Evolutionary conservation across 129 eudicot genomes (phyloP).

Genomic region (Sambucus nigra): DNA sequence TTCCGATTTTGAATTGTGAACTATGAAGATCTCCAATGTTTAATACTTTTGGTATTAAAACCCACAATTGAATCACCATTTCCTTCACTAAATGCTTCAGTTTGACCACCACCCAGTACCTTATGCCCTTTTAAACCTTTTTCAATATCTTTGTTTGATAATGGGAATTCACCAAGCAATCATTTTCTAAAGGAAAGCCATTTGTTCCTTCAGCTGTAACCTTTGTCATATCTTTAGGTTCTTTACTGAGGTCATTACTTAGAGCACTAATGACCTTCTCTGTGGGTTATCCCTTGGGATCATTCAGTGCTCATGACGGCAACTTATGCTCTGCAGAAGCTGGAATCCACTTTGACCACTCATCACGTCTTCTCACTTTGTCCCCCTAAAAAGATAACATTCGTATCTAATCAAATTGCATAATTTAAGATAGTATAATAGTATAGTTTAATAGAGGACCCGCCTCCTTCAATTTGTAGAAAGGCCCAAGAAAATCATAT

Average conservation of each 20-base stretch:
- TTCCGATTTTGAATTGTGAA: conserved; percentile 8
- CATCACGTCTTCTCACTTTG: conserved; percentile 66
- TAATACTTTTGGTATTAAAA: conserved; percentile 6
- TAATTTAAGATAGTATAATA: too few species aligned
- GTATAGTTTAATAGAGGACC: too few species aligned
- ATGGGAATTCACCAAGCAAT: conserved; percentile 1
- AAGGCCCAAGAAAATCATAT: neutral
- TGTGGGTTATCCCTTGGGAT: conserved; percentile 17
- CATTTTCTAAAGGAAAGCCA: conserved; percentile 9
- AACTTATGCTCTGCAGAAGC: conserved; percentile 27
- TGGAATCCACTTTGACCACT: conserved; percentile 86
- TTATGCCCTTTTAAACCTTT: too few species aligned
- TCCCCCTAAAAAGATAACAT: conserved; percentile 39
- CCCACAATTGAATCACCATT: conserved; percentile 11
- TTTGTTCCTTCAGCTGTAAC: conserved; percentile 13
- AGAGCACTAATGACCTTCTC: conserved; percentile 16
- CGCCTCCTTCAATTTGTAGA: too few species aligned
- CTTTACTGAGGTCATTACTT: conserved; percentile 20
- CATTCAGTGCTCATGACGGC: conserved; percentile 8
- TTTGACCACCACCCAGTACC: conserved; percentile 7
- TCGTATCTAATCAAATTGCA: too few species aligned
- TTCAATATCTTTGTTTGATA: conserved; percentile 4
- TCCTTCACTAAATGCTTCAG: conserved; percentile 13
- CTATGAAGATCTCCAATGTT: neutral
- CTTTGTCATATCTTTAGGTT: conserved; percentile 16